Evolutionary conservation across 164 flowering plant species (phyloP).

Genomic region (Amborella trichopoda): DNA sequence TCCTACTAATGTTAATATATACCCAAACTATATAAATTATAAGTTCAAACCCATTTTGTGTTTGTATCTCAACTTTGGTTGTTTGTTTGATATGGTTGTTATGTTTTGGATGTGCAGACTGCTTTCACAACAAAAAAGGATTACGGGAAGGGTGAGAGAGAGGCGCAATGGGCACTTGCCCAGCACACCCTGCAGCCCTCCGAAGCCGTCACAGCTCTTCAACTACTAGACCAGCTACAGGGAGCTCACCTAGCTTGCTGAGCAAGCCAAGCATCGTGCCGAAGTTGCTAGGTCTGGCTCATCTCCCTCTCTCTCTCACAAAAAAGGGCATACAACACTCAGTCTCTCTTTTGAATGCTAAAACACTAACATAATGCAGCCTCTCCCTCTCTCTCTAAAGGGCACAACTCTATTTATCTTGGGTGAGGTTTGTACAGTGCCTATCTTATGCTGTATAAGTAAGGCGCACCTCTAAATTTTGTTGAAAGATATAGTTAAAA

Average conservation of each 20-base stretch:
- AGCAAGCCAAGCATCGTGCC: neutral
- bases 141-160: slow-evolving; percentile 81
- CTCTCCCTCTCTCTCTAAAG: neutral
- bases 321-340: neutral
- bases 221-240: neutral
- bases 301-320: neutral
- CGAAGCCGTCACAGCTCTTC: neutral
- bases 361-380: neutral
- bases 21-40: no score
- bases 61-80: no score
- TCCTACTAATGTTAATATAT: no score
- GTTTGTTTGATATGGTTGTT: no score
- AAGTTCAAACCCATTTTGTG: no score
- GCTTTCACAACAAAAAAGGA: slow-evolving; percentile 81
- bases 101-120: slow-evolving; percentile 25
- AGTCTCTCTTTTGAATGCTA: neutral
- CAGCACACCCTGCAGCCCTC: slow-evolving; percentile 33
- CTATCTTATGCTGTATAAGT: no score
- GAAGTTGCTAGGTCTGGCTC: neutral
- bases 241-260: neutral
- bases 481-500: no score
- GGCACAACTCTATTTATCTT: neutral
- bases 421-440: no score
- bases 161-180: slow-evolving; percentile 79
- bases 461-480: no score